These are phyloP conservation scores for Penicillium polonicum DNA, from an alignment of 2,329 filamentous ascomycete genomes.

Conservation along the genomic window DNA sequence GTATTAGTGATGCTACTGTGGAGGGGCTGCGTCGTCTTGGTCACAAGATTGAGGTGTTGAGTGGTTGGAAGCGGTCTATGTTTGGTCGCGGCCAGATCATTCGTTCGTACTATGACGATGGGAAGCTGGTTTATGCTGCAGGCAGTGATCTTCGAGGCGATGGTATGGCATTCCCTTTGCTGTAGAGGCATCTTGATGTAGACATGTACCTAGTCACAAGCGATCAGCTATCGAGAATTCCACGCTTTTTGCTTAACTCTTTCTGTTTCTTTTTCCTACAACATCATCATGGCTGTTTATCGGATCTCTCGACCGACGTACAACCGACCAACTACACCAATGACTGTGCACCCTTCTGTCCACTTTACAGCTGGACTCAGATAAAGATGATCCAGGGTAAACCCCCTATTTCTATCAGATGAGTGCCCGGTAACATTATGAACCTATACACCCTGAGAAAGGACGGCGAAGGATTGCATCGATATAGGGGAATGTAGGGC, in stretches of 20 bases:
- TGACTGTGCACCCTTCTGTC: not conserved
- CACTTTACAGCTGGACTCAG: not conserved
- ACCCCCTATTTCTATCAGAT: no score
- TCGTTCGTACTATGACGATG: slow-evolving; percentile 67
- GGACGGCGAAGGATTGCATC: not conserved
- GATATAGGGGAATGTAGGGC: not conserved
- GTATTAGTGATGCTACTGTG: slow-evolving; percentile 19
- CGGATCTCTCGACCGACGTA: not conserved
- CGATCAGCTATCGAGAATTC: not conserved
- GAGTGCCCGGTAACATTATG: not conserved
- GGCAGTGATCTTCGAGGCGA: slow-evolving; percentile 88
- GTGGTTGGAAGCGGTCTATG: slow-evolving; percentile 20
- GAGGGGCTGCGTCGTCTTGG: slow-evolving; percentile 23
- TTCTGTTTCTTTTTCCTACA: not conserved
- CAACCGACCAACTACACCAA: not conserved
- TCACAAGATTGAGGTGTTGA: slow-evolving; percentile 23
- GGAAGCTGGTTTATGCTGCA: slow-evolving; percentile 73
- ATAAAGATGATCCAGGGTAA: not conserved
- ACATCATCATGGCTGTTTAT: not conserved
- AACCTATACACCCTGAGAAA: not conserved
- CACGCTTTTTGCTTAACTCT: not conserved
- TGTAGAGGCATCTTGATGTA: slow-evolving; percentile 3
- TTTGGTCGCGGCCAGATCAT: slow-evolving; percentile 28
- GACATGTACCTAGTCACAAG: not conserved
- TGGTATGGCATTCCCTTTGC: slow-evolving; percentile 63